Base-by-base conservation (phyloP, 2,329 filamentous ascomycete species). In the Leptographium flavum region DNA sequence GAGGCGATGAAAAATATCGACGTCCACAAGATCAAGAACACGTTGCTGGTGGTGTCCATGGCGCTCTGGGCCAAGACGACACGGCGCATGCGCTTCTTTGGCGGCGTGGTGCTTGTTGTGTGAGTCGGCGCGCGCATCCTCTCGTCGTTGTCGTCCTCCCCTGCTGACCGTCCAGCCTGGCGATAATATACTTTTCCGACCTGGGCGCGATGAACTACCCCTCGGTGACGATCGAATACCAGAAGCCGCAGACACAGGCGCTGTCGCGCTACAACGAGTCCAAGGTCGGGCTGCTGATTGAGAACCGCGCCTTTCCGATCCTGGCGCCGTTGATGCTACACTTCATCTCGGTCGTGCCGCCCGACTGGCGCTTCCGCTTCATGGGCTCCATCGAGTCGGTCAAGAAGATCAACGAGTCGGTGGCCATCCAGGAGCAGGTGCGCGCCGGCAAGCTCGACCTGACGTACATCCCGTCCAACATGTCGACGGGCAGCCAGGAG, bases 351-450 rank as follows among this genome's bases (percentile, higher is more conserved):
- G 69, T 75, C 19, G 67, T 76, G 2, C 72, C 72, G 5, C 67
- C 70, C 1, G 71, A 75, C 58, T 76, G 73, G 73, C 67, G 65
- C 27, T 73, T 74, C 59, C 64, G 66, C 35, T 74, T 74, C 62
- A 71, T 74, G 64, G 71, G 72, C 45, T 71, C 67, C 14, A 27
- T 55, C 21, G 62, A 64, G 42, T 69, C 67, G 8, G 65, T 74
- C 25, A 58, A 59, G 31, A 53, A 53, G 49, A 55, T 74, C 53
- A 71, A 71, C 56, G 40, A 52, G 44, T 67, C 63, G 27, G 57
- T 64, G 14, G 67, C 70, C 35, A 67, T 73, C 55, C 64, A 64
- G 10, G 56, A 64, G 49, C 63, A 68, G 38, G 60, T 66, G 30
- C 50, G 48, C 17, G 47, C 59, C 2, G 67, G 66, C 33, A 74